Evolutionary conservation across 2,329 filamentous ascomycete species (phyloP), one percentile per base, ranked within the genome.

Genomic region (Cordyceps militaris): DNA sequence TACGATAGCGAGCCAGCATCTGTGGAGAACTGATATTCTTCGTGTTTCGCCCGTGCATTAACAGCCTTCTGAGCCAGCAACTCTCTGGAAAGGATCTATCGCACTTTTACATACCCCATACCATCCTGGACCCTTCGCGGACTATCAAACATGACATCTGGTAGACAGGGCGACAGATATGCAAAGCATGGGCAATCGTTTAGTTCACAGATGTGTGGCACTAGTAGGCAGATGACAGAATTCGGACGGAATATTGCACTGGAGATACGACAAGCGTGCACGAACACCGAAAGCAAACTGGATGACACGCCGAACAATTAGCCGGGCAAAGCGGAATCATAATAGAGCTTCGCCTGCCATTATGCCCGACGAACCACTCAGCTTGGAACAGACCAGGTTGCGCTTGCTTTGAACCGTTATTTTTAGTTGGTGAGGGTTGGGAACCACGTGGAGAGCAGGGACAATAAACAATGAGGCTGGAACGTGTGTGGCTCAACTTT

Each of bases 281-380:
- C 53, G 43, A 56, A 40, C 48, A 36, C 46, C 46, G 19, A 46
- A 32, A 58, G 38, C 60, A 63, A 56, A 55, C 56, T 23, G 10
- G 24, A 40, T 48, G 32, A 40, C 24, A 48, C 24, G 24, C 43
- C 23, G 32, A 56, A 34, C 32, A 56, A 47, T 16, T 28, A 23
- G 21, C 32, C 24, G 34, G 24, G 19, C 19, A 24, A 38, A 26
- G 19, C 42, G 28, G 51, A n/a, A 44, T 46, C 6, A 11, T 26
- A 30, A 7, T 19, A 11, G 13, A 11, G 7, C 9, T 34, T 46
- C 30, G 43, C 13, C 24, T 23, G 19, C 21, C 28, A 43, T 26
- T 3, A 34, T 43, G 19, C 26, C 11, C 3, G 23, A 16, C 9
- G 14, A 23, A 56, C n/a, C 32, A 32, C 24, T 36, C 43, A 38